Conservation (phyloP, 2,329 filamentous ascomycete genomes). For the Pseudocercospora eumusae region DNA sequence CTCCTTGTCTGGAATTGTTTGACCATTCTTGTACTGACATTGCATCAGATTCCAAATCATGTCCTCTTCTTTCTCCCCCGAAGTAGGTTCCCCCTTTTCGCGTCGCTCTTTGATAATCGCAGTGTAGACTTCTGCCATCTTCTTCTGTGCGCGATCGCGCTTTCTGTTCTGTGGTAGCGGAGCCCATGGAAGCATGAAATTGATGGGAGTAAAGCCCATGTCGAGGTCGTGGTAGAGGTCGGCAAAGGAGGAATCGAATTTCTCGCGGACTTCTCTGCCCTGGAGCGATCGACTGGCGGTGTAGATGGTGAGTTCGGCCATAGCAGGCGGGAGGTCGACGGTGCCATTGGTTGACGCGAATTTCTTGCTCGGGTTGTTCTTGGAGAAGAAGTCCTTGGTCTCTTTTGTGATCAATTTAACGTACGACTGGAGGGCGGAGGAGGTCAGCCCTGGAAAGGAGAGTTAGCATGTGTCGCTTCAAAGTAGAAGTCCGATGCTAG, state of each 20-base stretch:
- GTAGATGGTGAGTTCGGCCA: slow-evolving; percentile 87
- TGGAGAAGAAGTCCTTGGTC: slow-evolving; percentile 71
- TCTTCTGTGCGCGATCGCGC: slow-evolving; percentile 76
- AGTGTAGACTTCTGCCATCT: slow-evolving; percentile 78
- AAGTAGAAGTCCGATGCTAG: neutral
- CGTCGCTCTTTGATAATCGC: slow-evolving; percentile 76
- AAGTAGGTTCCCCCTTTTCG: slow-evolving; percentile 43
- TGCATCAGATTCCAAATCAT: slow-evolving; percentile 92
- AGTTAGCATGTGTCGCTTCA: neutral
- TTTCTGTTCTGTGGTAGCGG: slow-evolving; percentile 85
- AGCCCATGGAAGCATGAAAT: slow-evolving; percentile 87
- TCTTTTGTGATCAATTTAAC: slow-evolving; percentile 77
- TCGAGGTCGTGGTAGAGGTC: slow-evolving; percentile 85
- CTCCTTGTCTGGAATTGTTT: slow-evolving; percentile 75
- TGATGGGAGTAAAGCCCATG: slow-evolving; percentile 85
- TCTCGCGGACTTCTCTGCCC: slow-evolving; percentile 76
- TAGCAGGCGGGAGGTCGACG: slow-evolving; percentile 70
- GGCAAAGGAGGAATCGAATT: slow-evolving; percentile 78
- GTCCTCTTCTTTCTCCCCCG: slow-evolving; percentile 54
- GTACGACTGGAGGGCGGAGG: slow-evolving; percentile 73
- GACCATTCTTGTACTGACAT: slow-evolving; percentile 80
- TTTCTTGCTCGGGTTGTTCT: slow-evolving; percentile 51
- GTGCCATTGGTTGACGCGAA: slow-evolving; percentile 53
- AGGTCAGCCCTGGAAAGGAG: slow-evolving; percentile 59
- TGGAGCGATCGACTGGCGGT: slow-evolving; percentile 84